A percentile compares a stretch with the other conserved stretches of the same genome.
These are phyloP conservation scores for Neofusicoccum parvum DNA, from an alignment of 2,329 filamentous ascomycete genomes.

Conservation along the genomic window DNA sequence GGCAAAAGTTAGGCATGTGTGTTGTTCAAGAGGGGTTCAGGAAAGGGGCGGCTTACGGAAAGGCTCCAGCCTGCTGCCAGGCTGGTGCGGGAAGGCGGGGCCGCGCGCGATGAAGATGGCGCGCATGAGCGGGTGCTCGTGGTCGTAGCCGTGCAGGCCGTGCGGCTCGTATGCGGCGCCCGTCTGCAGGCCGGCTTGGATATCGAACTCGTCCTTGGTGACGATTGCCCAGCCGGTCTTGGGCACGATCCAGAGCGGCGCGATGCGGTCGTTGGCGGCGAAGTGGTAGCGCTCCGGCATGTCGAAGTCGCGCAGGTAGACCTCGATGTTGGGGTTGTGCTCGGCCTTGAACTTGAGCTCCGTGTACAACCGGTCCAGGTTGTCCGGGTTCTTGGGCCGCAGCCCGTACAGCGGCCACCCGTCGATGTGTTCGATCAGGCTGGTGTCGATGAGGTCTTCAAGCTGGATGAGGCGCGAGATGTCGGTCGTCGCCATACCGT, in stretches of 20 bases:
- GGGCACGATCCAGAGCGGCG: conserved; percentile 91
- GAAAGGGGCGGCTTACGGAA: conserved; percentile 67
- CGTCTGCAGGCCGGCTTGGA: conserved; percentile 65
- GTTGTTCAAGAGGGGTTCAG: too few relatives aligned
- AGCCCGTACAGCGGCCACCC: conserved; percentile 94
- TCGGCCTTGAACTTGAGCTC: conserved; percentile 56
- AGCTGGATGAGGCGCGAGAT: conserved; percentile 79
- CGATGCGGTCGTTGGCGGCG: conserved; percentile 82
- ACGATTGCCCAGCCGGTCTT: conserved; percentile 93
- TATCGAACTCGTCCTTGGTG: conserved; percentile 74
- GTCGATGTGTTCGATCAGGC: conserved; percentile 79
- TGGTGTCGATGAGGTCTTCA: conserved; percentile 81
- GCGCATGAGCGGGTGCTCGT: conserved; percentile 92
- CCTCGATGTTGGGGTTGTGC: conserved; percentile 72
- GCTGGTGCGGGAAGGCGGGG: conserved; percentile 84
- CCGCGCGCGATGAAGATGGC: conserved; percentile 93
- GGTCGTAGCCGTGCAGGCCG: conserved; percentile 92
- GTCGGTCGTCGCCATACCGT: conserved; percentile 96
- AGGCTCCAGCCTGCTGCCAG: conserved; percentile 74
- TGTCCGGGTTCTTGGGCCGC: conserved; percentile 69
- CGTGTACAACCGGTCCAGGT: conserved; percentile 70
- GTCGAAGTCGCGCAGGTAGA: conserved; percentile 81
- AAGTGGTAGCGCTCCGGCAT: conserved; percentile 97
- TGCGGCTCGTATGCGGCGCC: conserved; percentile 73
- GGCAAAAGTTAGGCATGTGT: too few relatives aligned